phyloP scores from a whole-genome alignment of 352 stramenopile genomes.

The Peronosclerospora sorghi region DNA sequence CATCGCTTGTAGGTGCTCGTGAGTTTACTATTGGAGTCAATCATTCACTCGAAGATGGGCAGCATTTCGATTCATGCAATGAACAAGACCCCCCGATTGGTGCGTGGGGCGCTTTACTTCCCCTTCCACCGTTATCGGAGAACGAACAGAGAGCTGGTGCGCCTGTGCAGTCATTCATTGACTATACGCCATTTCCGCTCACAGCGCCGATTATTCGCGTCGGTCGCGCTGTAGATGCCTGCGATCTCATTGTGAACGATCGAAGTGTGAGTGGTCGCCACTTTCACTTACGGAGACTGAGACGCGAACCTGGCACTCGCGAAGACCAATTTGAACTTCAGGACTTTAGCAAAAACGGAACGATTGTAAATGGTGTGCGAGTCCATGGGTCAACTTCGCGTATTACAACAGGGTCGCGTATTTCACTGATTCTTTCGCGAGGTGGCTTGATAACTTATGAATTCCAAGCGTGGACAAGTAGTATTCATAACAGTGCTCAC shows the following conservation, averaged over 20 bases:
- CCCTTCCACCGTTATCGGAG: slow-evolving; percentile 62
- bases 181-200: slow-evolving; percentile 52
- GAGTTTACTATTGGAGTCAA: slow-evolving; percentile 3
- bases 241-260: slow-evolving; percentile 82
- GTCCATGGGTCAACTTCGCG: slow-evolving; percentile 71
- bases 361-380: slow-evolving; percentile 80
- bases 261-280: slow-evolving; percentile 78
- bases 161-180: slow-evolving; percentile 17
- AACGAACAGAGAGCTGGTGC: slow-evolving; percentile 23
- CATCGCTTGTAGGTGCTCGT: slow-evolving; percentile 5
- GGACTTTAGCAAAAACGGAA: slow-evolving; percentile 86
- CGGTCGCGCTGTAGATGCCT: slow-evolving; percentile 68
- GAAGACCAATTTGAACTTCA: slow-evolving; percentile 76
- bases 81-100: slow-evolving; percentile 43
- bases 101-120: slow-evolving; percentile 60
- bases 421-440: slow-evolving; percentile 78
- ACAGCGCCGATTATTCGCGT: slow-evolving; percentile 65
- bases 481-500: slow-evolving; percentile 2
- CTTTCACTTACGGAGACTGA: slow-evolving; percentile 67
- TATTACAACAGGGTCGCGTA: slow-evolving; percentile 56
- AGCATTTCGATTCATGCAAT: slow-evolving; percentile 3
- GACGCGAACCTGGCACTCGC: slow-evolving; percentile 30
- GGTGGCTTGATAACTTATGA: slow-evolving; percentile 80
- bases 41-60: slow-evolving; percentile 1
- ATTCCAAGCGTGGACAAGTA: slow-evolving; percentile 49